Base-by-base conservation (phyloP, 106 monocot species). In the Dendrobium nobile region DNA sequence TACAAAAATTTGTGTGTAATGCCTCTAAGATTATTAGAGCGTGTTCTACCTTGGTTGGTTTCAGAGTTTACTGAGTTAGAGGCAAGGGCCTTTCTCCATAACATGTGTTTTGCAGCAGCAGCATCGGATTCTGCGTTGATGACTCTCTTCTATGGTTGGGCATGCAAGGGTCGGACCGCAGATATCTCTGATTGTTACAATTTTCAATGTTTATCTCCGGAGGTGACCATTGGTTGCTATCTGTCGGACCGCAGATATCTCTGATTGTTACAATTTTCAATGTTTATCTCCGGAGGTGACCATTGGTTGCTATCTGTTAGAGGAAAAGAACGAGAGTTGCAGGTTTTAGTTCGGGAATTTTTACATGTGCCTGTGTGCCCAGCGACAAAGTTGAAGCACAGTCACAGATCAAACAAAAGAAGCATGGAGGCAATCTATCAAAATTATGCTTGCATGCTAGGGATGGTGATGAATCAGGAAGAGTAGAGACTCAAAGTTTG, bases 141-240 rank as follows among this genome's bases (percentile, higher is more conserved):
- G 51, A 99, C 90, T 54, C 99, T 99, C 80, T 85, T 99, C 45
- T 93, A 87, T 90, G 99, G 99, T 56, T 95, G 99, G 95, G 99
- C 95, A 75, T 95, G 99, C 86, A 99, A 95, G 78, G 90, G 95
- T 55, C 87, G 93, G 19, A 82, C 80, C 3, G 70, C 85, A 81
- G 95, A 88, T 87, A 44, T 82, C n/a, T 85, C 84, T 27, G 79
- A 54, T 78, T 73, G 87, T 84, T 85, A 82, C 75, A 89, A 83
- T 45, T 94, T 98, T 77, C 78, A 81, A 79, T 94, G 94, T 75
- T 79, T 88, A 77, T 82, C 90, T 79, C 82, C 91, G 47, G 82
- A 78, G 64, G 84, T 41, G 8, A 4, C 68, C 31, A 51, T 13
- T 51, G 81, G 78, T 54, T 41, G 59, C 61, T 86, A 78, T 78